Base-by-base conservation (phyloP, 2,329 filamentous ascomycete genomes). In the Pseudocercospora macadamiae region DNA sequence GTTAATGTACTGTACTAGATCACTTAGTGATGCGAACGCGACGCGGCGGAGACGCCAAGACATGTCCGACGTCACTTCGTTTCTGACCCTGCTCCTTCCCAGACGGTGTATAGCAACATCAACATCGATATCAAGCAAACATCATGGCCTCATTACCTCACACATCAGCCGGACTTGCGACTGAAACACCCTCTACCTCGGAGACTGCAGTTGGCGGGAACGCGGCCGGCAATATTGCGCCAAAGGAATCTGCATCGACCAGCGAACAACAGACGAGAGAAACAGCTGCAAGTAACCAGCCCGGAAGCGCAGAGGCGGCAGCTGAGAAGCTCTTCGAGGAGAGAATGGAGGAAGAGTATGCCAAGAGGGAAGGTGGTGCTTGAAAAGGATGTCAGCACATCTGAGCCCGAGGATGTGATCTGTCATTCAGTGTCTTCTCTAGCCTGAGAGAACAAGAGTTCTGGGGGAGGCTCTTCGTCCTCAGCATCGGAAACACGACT, bases 391-490 rank as follows among this genome's bases (percentile, higher is more conserved):
- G n/a, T n/a, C n/a, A n/a, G n/a, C n/a, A n/a, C n/a, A n/a, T n/a
- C n/a, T n/a, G n/a, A n/a, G n/a, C n/a, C n/a, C n/a, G n/a, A n/a
- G n/a, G n/a, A n/a, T n/a, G n/a, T n/a, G n/a, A n/a, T n/a, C n/a
- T n/a, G n/a, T 52, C 49, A 63, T 42, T 65, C 61, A 26, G 58
- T 59, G 47, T 66, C 64, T 54, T 66, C 61, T 48, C 79, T 76
- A 52, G 78, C 76, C 59, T 76, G 75, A 8, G 77, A 80, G 30
- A 81, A 78, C 68, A 82, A 70, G 10, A 82, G 69, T 61, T 81
- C 79, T 9, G 79, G 78, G 68, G 80, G 77, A 5, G 78, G 77
- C 60, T 80, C 77, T 59, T 76, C 77, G 5, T 74, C 74, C 44
- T 77, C 75, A 14, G 60, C 59, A 25, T 69, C 64, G n/a, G 61